phyloP scores from a whole-genome alignment of 2,329 filamentous ascomycete genomes.

The Orbilia quercus region DNA sequence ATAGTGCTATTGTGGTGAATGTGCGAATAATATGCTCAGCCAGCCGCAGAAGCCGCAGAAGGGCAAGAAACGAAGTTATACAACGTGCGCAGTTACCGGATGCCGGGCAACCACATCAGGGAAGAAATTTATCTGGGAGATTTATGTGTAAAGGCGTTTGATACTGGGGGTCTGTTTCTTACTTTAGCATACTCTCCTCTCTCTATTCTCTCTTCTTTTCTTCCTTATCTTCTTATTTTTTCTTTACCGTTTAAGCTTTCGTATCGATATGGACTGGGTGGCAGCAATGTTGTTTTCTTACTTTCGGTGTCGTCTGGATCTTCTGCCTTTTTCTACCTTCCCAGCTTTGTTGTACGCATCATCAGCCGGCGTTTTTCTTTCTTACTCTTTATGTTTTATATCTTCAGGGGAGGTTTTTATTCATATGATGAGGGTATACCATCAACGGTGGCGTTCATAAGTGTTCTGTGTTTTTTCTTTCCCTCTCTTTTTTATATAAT shows the following conservation, averaged over 20 bases:
- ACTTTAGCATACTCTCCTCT: neutral
- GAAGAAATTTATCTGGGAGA: conserved; percentile 54
- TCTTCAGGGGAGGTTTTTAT: conserved; percentile 2
- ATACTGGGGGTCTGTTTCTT: neutral
- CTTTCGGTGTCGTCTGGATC: neutral
- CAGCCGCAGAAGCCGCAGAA: conserved; percentile 59
- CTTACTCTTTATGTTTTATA: conserved; percentile 2
- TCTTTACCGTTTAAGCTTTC: neutral
- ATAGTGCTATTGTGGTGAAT: conserved; percentile 69
- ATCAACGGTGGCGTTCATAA: conserved; percentile 31
- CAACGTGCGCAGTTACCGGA: conserved; percentile 54
- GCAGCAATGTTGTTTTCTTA: neutral
- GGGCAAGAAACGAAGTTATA: conserved; percentile 38
- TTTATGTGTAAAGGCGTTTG: conserved; percentile 32
- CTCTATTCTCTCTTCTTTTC: neutral
- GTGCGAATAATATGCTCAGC: conserved; percentile 63
- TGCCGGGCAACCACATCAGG: conserved; percentile 44
- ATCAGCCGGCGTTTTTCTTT: conserved; percentile 37
- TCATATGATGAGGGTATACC: conserved; percentile 8
- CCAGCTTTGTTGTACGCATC: conserved; percentile 12
- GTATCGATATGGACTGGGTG: neutral
- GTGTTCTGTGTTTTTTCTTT: neutral
- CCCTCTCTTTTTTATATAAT: neutral
- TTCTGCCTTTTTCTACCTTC: conserved; percentile 7
- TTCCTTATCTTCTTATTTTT: conserved; percentile 1